These are phyloP conservation scores for Colletotrichum sp. DNA, from an alignment of 2,329 filamentous ascomycete genomes.

Conservation along the genomic window DNA sequence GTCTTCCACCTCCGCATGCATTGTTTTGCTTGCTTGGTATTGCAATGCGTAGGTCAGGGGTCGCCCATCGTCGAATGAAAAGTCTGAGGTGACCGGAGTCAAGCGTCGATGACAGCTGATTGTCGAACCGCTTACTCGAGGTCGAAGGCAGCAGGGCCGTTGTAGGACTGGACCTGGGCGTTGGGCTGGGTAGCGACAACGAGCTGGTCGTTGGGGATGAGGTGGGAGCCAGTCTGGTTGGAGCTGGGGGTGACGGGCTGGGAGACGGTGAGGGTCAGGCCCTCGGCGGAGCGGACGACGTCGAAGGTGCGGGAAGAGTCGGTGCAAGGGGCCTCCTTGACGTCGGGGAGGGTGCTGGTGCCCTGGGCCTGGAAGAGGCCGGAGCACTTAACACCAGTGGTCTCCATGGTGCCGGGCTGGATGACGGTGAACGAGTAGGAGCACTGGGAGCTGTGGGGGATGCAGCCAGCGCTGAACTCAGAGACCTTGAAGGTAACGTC, in stretches of 20 bases:
- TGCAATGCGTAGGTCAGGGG: background rate
- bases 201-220: constrained; percentile 29
- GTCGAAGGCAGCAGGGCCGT: constrained; percentile 24
- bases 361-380: constrained; percentile 22
- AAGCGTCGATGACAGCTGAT: background rate
- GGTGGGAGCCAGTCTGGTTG: constrained; percentile 29
- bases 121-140: background rate
- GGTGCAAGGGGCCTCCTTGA: constrained; percentile 30
- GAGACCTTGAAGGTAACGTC: constrained; percentile 29
- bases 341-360: constrained; percentile 31
- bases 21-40: background rate
- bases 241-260: constrained; percentile 29
- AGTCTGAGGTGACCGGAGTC: background rate
- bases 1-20: background rate
- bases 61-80: background rate
- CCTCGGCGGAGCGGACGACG: constrained; percentile 25
- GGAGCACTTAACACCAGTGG: constrained; percentile 26
- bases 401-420: constrained; percentile 29
- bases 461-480: constrained; percentile 30
- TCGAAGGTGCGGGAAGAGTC: constrained; percentile 33
- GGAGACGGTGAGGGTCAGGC: constrained; percentile 29
- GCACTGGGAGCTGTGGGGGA: constrained; percentile 31
- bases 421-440: constrained; percentile 11
- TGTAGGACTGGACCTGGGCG: constrained; percentile 32
- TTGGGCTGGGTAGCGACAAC: constrained; percentile 25